Evolutionary conservation across 495 filamentous ascomycete species (phyloP).

Genomic region (Jackrogersella multiformis): DNA sequence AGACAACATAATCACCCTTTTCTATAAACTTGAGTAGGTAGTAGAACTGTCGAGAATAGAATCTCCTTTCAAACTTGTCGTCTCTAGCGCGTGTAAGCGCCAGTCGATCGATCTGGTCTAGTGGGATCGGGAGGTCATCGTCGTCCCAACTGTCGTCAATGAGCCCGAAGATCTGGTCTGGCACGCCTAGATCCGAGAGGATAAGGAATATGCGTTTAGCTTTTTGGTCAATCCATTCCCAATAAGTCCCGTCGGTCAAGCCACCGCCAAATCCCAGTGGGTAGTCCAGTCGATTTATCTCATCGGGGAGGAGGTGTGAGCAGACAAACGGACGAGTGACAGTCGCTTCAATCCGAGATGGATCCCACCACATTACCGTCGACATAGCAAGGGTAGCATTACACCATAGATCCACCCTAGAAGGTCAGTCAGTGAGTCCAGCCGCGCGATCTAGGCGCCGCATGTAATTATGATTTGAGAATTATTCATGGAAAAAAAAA

Average conservation of each 20-base stretch:
- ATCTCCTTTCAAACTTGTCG: slow-evolving; percentile 72
- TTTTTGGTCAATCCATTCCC: slow-evolving; percentile 88
- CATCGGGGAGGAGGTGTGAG: slow-evolving; percentile 69
- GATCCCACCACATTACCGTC: slow-evolving; percentile 77
- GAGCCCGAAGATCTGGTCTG: slow-evolving; percentile 85
- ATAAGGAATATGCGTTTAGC: slow-evolving; percentile 84
- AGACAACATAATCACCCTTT: slow-evolving; percentile 76
- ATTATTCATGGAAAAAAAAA: slow-evolving; percentile 1
- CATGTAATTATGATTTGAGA: slow-evolving; percentile 26
- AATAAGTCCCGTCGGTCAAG: slow-evolving; percentile 88
- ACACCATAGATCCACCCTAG: slow-evolving; percentile 39
- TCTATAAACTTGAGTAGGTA: slow-evolving; percentile 77
- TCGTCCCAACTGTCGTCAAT: slow-evolving; percentile 91
- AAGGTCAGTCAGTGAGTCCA: slow-evolving; percentile 25
- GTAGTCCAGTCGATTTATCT: slow-evolving; percentile 71
- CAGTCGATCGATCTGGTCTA: slow-evolving; percentile 74
- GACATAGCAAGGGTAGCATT: slow-evolving; percentile 43
- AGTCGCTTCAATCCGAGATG: slow-evolving; percentile 76
- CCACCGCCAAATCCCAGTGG: slow-evolving; percentile 85
- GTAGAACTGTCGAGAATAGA: slow-evolving; percentile 83
- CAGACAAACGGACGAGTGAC: slow-evolving; percentile 76
- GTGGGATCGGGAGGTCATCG: slow-evolving; percentile 81
- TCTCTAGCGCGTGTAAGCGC: slow-evolving; percentile 68
- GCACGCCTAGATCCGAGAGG: slow-evolving; percentile 78
- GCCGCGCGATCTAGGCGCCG: slow-evolving; percentile 24